Evolutionary conservation across 176 grass and related monocot genomes (phyloP).

Genomic region (Saccharum officinarum): DNA sequence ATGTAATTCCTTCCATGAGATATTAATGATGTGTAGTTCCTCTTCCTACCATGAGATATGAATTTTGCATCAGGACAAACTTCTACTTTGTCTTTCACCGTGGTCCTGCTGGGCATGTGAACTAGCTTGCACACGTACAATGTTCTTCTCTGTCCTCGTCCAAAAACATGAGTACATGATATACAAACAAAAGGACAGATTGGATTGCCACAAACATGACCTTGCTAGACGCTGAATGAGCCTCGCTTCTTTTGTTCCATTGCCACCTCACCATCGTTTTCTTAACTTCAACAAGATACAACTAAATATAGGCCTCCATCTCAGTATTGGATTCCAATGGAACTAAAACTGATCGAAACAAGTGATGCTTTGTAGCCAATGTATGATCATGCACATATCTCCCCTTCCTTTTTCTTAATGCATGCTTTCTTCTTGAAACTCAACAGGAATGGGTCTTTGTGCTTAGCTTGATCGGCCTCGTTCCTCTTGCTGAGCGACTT

Average conservation of each 20-base stretch:
- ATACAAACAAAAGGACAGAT: background rate
- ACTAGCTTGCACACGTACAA: background rate
- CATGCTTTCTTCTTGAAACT: background rate
- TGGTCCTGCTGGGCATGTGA: constrained; percentile 23
- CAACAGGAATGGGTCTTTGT: constrained; percentile 85
- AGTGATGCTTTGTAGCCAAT: background rate
- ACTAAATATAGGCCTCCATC: background rate
- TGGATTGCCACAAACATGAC: background rate
- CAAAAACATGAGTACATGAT: background rate
- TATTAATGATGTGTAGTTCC: background rate
- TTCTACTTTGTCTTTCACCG: background rate
- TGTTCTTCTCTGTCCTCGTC: background rate
- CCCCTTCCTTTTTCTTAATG: constrained; percentile 3
- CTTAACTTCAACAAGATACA: background rate
- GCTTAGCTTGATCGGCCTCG: constrained; percentile 75
- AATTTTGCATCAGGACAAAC: background rate
- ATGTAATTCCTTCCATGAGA: background rate
- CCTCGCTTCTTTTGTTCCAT: background rate
- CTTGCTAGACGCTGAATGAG: background rate
- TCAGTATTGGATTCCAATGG: background rate
- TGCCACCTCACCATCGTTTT: background rate
- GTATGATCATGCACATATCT: background rate
- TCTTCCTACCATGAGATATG: background rate
- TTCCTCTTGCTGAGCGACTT: constrained; percentile 88
- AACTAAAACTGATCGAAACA: background rate